Evolutionary conservation across 2,329 filamentous ascomycete genomes (phyloP).

Genomic region (Plenodomus tracheiphilus): DNA sequence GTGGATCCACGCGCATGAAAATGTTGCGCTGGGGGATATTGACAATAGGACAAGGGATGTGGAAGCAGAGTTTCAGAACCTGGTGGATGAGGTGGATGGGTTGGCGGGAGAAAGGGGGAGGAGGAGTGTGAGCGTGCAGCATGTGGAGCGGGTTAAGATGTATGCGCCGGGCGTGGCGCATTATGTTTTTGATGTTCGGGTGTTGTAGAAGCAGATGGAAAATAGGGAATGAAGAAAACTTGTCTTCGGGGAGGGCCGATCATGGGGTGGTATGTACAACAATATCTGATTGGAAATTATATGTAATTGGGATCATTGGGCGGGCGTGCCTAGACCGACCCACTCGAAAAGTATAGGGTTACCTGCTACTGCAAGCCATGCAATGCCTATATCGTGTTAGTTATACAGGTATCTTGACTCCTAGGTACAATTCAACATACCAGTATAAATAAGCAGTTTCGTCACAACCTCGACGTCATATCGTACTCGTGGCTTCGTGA

Average conservation of each 20-base stretch:
- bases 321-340: slow-evolving; percentile 52
- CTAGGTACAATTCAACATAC: slow-evolving; percentile 54
- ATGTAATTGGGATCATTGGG: background rate
- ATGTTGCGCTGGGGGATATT: slow-evolving; percentile 50
- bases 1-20: slow-evolving; percentile 66
- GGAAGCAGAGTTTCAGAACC: slow-evolving; percentile 44
- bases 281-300: background rate
- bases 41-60: slow-evolving; percentile 39
- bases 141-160: slow-evolving; percentile 58
- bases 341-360: slow-evolving; percentile 73
- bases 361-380: slow-evolving; percentile 75
- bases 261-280: background rate
- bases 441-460: slow-evolving; percentile 91
- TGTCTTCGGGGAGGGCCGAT: too few relatives aligned
- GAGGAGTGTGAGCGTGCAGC: slow-evolving; percentile 49
- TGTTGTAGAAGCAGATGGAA: background rate
- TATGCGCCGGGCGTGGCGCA: slow-evolving; percentile 65
- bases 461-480: slow-evolving; percentile 99
- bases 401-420: background rate
- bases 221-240: background rate
- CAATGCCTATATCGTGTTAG: slow-evolving; percentile 67
- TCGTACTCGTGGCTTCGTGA: slow-evolving; percentile 84
- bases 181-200: slow-evolving; percentile 62
- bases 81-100: slow-evolving; percentile 39
- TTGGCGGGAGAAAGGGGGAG: background rate